These are phyloP conservation scores for Goniomonas avonlea DNA, from an alignment of 78 protist species.

Conservation along the genomic window DNA sequence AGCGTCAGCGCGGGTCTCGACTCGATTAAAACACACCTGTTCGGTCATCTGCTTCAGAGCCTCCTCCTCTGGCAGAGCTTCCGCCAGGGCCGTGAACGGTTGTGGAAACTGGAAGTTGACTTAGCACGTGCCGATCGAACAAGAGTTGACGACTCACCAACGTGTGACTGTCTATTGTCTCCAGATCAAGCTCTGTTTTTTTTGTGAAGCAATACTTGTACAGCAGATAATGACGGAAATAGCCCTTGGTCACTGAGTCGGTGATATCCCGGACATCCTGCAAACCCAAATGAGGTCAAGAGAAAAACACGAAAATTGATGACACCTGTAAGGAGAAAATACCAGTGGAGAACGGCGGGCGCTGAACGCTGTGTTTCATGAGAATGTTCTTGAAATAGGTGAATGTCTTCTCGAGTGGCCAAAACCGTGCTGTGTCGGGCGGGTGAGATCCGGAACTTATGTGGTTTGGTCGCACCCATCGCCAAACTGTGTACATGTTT, in stretches of 20 bases:
- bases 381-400: neutral
- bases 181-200: neutral
- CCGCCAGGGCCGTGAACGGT: neutral
- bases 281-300: too few species aligned
- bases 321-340: slow-evolving; percentile 10
- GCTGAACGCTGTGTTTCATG: slow-evolving; percentile 17
- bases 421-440: neutral
- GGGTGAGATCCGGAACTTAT: neutral
- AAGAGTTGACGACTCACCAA: neutral
- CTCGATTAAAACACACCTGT: neutral
- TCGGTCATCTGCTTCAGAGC: slow-evolving; percentile 1
- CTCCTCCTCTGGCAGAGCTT: neutral
- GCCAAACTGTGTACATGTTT: neutral
- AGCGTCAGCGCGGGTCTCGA: neutral
- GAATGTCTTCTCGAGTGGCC: neutral
- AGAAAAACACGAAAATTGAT: neutral
- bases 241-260: neutral
- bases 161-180: neutral
- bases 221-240: neutral
- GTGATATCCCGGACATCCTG: neutral
- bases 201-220: slow-evolving; percentile 14
- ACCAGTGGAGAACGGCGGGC: slow-evolving; percentile 24
- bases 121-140: neutral
- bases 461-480: neutral
- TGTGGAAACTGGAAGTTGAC: neutral